Base-by-base conservation (phyloP, 2,329 filamentous ascomycete genomes). In the Diaporthe ilicicola region DNA sequence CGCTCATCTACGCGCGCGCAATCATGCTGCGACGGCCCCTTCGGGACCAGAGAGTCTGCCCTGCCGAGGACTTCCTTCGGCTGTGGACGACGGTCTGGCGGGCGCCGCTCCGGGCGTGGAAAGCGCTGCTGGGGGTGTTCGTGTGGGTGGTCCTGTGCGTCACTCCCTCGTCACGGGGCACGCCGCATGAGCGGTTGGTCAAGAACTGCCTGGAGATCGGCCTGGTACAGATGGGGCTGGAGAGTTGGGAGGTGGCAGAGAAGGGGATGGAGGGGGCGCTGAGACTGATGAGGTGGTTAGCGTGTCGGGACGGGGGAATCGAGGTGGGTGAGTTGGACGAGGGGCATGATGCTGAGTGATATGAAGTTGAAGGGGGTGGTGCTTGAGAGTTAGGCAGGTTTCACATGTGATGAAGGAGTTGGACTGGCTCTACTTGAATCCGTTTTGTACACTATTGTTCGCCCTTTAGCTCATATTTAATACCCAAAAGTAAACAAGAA, bases 81-180 rank as follows among this genome's bases (percentile, higher is more conserved):
- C 80, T 88, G 6, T 89, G 86, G 86, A 78, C 78, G 17, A 81
- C 81, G 3, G 79, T 83, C 13, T 88, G 86, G 86, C 79, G 81
- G 22, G 82, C 86, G 5, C 81, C 84, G 1, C 77, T 87, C 42
- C 77, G 82, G 3, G 80, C 79, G 6, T 87, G 86, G 85, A 83
- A 84, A 70, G 76, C 79, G 2, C 79, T 85, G 29, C 78, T 86
- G 17, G 86, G 86, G 39, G 81, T 89, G 17, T 85, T 85, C 67
- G 78, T 82, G 62, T 88, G 86, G 86, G 77, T 86, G 29, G 78
- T 84, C 73, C 72, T 87, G 56, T 80, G 82, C 10, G 76, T 87
- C 12, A 78, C 82, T 19, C 80, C 84, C 10, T 78, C 80, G 44
- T 82, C 81, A 51, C 79, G 83, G 54, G 75, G 76, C 4, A 79